Conservation (phyloP, 2,329 filamentous ascomycete genomes). For the Ophiostoma sp. region DNA sequence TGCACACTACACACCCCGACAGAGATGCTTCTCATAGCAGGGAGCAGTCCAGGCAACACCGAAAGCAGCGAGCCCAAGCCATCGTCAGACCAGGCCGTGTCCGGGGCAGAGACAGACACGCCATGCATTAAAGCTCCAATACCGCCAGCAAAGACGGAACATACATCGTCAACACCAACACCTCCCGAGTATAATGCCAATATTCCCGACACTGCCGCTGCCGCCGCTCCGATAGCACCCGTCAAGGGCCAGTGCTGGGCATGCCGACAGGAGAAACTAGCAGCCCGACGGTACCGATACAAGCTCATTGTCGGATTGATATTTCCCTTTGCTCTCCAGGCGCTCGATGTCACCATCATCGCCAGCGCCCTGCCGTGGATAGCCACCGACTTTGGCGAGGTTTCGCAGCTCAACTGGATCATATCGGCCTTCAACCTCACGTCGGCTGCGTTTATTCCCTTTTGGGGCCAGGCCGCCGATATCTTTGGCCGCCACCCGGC, state of each 20-base stretch:
- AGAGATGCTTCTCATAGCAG: not conserved
- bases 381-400: conserved; percentile 55
- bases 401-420: conserved; percentile 62
- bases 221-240: not conserved
- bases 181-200: not conserved
- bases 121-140: not conserved
- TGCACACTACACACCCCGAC: conserved; percentile 16
- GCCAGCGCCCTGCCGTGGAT: conserved; percentile 58
- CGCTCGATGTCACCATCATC: conserved; percentile 60
- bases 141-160: not conserved
- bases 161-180: not conserved
- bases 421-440: conserved; percentile 64
- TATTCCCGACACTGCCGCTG: too few species aligned
- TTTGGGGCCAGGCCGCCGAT: conserved; percentile 60
- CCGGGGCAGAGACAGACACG: not conserved
- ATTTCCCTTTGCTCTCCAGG: conserved; percentile 56
- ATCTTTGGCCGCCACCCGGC: conserved; percentile 58
- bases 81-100: not conserved
- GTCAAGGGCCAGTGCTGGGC: conserved; percentile 12
- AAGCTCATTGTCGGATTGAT: conserved; percentile 56
- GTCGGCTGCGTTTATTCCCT: conserved; percentile 61
- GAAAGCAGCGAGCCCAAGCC: not conserved
- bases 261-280: conserved; percentile 34
- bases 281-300: conserved; percentile 45
- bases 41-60: not conserved